Evolutionary conservation across 495 filamentous ascomycete species (phyloP), one percentile per base, ranked within the genome.

Genomic region (Penicillium cinerascens): DNA sequence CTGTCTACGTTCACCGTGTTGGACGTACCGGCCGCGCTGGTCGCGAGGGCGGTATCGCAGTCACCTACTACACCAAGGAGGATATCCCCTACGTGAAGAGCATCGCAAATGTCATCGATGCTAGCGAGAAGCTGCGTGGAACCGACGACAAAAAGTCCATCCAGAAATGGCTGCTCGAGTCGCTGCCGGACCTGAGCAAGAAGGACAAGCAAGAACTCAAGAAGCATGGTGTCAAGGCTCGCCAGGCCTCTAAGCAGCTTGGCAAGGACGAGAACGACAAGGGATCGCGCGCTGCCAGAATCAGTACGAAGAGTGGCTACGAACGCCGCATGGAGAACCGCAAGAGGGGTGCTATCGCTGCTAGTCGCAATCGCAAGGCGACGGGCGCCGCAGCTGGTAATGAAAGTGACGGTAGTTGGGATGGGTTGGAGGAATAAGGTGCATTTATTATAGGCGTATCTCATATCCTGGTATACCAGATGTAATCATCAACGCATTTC

Each of bases 61-160:
- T 97, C 0, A 97, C 93, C 1, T 85, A 92, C 52, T 98, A 95
- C 60, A 97, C 93, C 0, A 89, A 93, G 64, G 93, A 95, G 44
- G 93, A 98, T 65, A 84, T 97, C 20, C 84, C 87, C 2, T 89
- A 91, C 57, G 80, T 98, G 16, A 96, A 93, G 75, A 87, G 81
- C 52, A 87, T 98, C 35, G 92, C 91, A 35, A 96, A 96, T 61
- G 87, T 97, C 7, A 96, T 97, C 59, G 80, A 88, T 6, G 81
- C 81, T 25, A 88, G 88, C 58, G 89, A 96, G 73, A 88, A 84
- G 69, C 69, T 74, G 15, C 69, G 72, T 18, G 73, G 71, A 0
- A 66, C 60, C 9, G 55, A 63, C 0, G 81, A 75, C 45, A 65
- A 68, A 4, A 74, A 70, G 2, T 75, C 78, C 8, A 78, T 95